These are phyloP conservation scores for Candida dendrica DNA, from an alignment of 805 yeast species.

Conservation along the genomic window DNA sequence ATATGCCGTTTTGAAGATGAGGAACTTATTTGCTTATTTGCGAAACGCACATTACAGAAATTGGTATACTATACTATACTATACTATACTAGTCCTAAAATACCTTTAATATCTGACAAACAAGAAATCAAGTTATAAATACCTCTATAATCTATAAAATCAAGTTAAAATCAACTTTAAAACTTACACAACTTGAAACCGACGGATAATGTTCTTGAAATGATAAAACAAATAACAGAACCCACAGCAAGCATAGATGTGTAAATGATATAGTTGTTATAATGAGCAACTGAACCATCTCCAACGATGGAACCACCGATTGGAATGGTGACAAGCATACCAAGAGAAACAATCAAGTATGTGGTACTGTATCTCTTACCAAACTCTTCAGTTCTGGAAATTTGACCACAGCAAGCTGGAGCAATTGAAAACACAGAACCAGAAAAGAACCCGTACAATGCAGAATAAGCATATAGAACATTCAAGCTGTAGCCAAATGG, in stretches of 20 bases:
- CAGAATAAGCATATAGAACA: conserved; percentile 37
- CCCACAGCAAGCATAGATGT: conserved; percentile 30
- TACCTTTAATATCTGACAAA: no score
- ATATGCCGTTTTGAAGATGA: conserved; percentile 38
- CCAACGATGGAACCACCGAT: conserved; percentile 38
- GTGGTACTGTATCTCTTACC: conserved; percentile 52
- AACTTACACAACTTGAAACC: conserved; percentile 31
- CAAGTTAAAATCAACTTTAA: no score
- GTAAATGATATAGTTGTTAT: conserved; percentile 33
- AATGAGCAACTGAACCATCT: conserved; percentile 21
- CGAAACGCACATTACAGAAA: no score
- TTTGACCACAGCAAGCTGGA: conserved; percentile 54
- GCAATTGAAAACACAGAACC: conserved; percentile 50
- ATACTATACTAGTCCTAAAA: no score
- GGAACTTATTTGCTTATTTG: conserved; percentile 21
- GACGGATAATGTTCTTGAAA: conserved; percentile 32
- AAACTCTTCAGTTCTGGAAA: conserved; percentile 46
- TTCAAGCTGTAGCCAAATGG: conserved; percentile 30
- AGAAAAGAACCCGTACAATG: conserved; percentile 46
- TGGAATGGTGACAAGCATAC: conserved; percentile 38
- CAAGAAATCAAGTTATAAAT: no score
- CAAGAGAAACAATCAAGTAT: conserved; percentile 48
- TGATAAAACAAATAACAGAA: conserved; percentile 28
- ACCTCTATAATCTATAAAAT: no score
- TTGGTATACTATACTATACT: no score